Conservation (phyloP, 768 basidiomycete species). For the Leucogyrophana mollusca region DNA sequence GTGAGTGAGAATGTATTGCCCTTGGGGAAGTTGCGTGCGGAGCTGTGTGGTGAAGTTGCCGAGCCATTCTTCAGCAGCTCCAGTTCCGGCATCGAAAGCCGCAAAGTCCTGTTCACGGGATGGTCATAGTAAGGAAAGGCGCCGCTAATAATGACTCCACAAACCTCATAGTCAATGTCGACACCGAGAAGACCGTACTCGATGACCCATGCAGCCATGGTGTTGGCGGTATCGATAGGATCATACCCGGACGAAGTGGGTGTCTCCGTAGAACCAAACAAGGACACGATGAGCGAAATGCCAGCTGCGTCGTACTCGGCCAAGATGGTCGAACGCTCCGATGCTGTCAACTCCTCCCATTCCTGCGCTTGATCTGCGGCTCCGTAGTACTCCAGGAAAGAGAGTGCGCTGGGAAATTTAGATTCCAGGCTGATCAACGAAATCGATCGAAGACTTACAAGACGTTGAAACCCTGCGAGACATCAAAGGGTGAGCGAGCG, state of each 20-base stretch:
- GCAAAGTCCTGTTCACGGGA: slow-evolving; percentile 23
- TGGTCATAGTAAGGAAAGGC: no score
- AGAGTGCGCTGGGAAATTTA: slow-evolving; percentile 30
- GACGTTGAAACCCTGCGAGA: slow-evolving; percentile 32
- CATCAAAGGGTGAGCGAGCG: slow-evolving; percentile 1
- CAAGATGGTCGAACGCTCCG: slow-evolving; percentile 40
- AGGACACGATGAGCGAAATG: slow-evolving; percentile 57
- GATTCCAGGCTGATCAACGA: background rate
- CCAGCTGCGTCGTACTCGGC: slow-evolving; percentile 52
- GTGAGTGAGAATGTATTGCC: slow-evolving; percentile 33
- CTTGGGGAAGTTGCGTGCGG: slow-evolving; percentile 30
- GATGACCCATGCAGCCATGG: slow-evolving; percentile 45
- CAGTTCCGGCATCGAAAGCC: slow-evolving; percentile 31
- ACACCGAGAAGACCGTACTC: slow-evolving; percentile 50
- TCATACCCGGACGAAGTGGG: slow-evolving; percentile 43
- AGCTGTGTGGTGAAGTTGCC: slow-evolving; percentile 30
- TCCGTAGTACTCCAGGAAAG: slow-evolving; percentile 42
- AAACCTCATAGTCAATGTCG: slow-evolving; percentile 55
- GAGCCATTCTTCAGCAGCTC: slow-evolving; percentile 37
- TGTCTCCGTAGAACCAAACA: slow-evolving; percentile 44
- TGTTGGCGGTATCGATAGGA: slow-evolving; percentile 38
- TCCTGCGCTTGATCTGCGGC: slow-evolving; percentile 44
- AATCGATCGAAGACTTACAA: slow-evolving; percentile 21
- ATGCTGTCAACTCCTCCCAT: slow-evolving; percentile 40
- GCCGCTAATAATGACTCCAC: no score